Conservation (phyloP, 371 early-diverging fungal genomes). For the Apophysomyces ossiformis region DNA sequence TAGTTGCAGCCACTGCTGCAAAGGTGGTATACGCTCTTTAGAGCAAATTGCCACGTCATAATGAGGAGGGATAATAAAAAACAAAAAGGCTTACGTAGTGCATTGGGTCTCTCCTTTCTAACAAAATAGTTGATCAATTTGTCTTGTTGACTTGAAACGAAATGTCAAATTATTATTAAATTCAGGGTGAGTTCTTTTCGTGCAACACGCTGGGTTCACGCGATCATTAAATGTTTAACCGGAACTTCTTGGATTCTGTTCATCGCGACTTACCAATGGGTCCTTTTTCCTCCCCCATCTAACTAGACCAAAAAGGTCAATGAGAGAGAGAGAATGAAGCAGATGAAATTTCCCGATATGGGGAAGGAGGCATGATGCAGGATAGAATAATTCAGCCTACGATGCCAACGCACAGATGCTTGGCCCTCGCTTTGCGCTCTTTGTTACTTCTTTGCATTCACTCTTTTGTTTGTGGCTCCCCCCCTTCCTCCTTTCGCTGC, state of each 20-base stretch:
- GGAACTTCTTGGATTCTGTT: background rate
- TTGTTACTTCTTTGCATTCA: too few relatives aligned
- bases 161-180: too few relatives aligned
- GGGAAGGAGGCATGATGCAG: slow-evolving; percentile 2
- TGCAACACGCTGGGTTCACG: background rate
- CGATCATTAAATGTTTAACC: slow-evolving; percentile 5
- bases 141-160: background rate
- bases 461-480: background rate
- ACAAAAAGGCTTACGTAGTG: background rate
- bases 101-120: background rate
- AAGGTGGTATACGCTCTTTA: background rate
- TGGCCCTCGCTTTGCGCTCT: background rate
- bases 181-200: background rate
- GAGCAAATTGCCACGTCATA: slow-evolving; percentile 3
- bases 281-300: too few relatives aligned
- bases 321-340: background rate
- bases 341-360: background rate
- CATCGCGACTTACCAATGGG: background rate
- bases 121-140: background rate
- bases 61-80: background rate
- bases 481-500: slow-evolving; percentile 2
- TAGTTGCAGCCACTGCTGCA: background rate
- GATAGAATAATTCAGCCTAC: slow-evolving; percentile 1
- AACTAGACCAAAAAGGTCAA: too few relatives aligned
- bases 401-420: slow-evolving; percentile 11